phyloP scores from a whole-genome alignment of 805 yeast species.

The Candida maltosa region DNA sequence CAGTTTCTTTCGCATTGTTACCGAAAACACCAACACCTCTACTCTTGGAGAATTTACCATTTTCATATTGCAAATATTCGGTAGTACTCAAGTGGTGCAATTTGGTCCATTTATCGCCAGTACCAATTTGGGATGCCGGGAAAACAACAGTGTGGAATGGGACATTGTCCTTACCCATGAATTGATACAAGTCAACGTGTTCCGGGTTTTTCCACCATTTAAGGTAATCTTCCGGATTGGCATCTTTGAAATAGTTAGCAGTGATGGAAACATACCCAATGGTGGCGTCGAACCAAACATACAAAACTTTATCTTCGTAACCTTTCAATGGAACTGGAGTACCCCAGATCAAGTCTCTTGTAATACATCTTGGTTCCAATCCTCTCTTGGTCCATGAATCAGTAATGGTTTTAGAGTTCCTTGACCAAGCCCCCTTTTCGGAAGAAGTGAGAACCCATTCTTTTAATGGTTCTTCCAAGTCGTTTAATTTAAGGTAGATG shows the following conservation, averaged over 20 bases:
- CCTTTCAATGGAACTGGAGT: conserved; percentile 93
- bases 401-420: conserved; percentile 84
- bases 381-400: conserved; percentile 94
- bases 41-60: conserved; percentile 97
- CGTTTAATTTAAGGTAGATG: conserved; percentile 77
- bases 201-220: conserved; percentile 97
- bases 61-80: conserved; percentile 95
- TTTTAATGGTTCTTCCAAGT: conserved; percentile 71
- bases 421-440: conserved; percentile 82
- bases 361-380: conserved; percentile 88
- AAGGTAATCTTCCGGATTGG: conserved; percentile 54
- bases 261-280: conserved; percentile 97
- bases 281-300: conserved; percentile 99
- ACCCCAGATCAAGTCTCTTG: conserved; percentile 98
- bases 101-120: conserved; percentile 85
- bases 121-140: conserved; percentile 91
- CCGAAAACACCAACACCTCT: conserved; percentile 98
- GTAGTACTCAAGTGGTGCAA: conserved; percentile 90
- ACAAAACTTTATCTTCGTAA: conserved; percentile 84
- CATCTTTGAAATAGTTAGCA: conserved; percentile 67
- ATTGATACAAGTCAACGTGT: conserved; percentile 83
- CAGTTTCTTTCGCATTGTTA: conserved; percentile 92
- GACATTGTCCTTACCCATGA: conserved; percentile 99
- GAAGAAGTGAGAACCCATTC: conserved; percentile 72
- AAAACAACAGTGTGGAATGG: conserved; percentile 98